Conservation (phyloP, 2,329 filamentous ascomycete genomes). For the Teratosphaeria destructans region DNA sequence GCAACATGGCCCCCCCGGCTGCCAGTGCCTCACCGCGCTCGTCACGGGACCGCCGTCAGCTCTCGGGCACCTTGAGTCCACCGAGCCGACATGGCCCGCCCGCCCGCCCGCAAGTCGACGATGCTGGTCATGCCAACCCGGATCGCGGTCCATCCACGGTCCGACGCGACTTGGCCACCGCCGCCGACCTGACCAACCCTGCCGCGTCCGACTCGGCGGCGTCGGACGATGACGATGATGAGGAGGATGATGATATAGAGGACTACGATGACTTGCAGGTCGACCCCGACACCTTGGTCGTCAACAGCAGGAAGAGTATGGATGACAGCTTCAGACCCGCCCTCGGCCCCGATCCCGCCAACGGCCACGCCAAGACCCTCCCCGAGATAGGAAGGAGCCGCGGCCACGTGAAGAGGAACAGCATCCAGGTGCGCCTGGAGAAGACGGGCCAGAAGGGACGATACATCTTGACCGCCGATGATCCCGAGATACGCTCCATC, state of each 20-base stretch:
- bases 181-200: not conserved
- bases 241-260: slow-evolving; percentile 26
- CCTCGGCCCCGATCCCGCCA: not conserved
- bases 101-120: slow-evolving; percentile 6
- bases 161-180: not conserved
- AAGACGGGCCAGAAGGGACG: slow-evolving; percentile 35
- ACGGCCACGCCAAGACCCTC: not conserved
- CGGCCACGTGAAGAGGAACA: slow-evolving; percentile 22
- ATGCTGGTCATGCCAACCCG: not conserved
- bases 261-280: slow-evolving; percentile 30
- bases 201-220: not conserved
- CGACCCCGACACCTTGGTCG: slow-evolving; percentile 27
- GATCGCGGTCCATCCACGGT: not conserved
- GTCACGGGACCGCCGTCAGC: slow-evolving; percentile 9
- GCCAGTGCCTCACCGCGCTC: slow-evolving; percentile 4
- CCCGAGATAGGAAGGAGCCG: slow-evolving; percentile 1
- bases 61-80: slow-evolving; percentile 10
- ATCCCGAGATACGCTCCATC: slow-evolving; percentile 39
- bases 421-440: slow-evolving; percentile 38
- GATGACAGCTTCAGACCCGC: slow-evolving; percentile 12
- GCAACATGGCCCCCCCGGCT: not conserved
- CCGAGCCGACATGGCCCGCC: slow-evolving; percentile 13
- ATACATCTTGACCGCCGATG: slow-evolving; percentile 41
- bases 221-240: slow-evolving; percentile 7
- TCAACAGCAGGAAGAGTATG: slow-evolving; percentile 23